These are phyloP conservation scores for Selenicereus undatus DNA, from an alignment of 148 eudicot species.

Conservation along the genomic window DNA sequence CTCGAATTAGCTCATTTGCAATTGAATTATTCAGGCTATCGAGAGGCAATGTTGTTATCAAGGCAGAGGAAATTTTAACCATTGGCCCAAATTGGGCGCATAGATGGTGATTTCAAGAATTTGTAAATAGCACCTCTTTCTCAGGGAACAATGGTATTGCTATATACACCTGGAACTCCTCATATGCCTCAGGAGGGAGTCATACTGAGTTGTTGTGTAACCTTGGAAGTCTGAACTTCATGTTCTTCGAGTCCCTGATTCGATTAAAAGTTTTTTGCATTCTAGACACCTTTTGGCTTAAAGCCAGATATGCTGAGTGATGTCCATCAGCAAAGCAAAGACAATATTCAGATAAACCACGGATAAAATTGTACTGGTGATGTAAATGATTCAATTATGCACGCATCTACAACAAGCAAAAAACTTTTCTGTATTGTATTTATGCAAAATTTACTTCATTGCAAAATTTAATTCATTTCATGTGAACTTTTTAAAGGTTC, in stretches of 20 bases:
- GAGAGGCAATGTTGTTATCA: conserved; percentile 43
- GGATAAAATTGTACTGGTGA: not conserved
- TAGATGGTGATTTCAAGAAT: conserved; percentile 13
- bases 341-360: not conserved
- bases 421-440: too few species aligned
- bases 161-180: not conserved
- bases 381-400: not conserved
- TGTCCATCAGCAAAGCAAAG: not conserved
- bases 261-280: not conserved
- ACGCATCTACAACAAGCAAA: not conserved
- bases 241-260: not conserved
- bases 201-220: not conserved
- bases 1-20: conserved; percentile 30
- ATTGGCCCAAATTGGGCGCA: conserved; percentile 39
- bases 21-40: conserved; percentile 41
- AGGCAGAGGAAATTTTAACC: conserved; percentile 42
- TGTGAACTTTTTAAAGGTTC: too few species aligned
- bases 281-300: not conserved
- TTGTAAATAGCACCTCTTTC: not conserved
- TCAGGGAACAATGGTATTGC: not conserved
- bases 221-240: not conserved
- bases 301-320: not conserved
- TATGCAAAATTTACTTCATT: too few species aligned
- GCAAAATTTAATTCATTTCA: too few species aligned
- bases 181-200: not conserved